These are phyloP conservation scores for Diplodia seriata DNA, from an alignment of 2,329 filamentous ascomycete species.

Conservation along the genomic window DNA sequence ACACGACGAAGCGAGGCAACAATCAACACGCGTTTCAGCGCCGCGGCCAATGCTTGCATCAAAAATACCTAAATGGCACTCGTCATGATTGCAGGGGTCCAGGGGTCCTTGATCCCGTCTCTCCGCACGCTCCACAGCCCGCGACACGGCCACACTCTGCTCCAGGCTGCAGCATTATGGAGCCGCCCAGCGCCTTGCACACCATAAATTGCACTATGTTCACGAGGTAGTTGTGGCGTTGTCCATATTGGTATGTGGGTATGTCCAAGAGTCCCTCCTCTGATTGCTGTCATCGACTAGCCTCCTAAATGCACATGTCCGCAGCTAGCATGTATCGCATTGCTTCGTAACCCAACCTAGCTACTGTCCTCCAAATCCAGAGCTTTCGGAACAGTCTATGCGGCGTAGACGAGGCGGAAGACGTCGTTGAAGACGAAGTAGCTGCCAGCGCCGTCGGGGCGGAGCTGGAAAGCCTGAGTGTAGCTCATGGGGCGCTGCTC, in stretches of 20 bases:
- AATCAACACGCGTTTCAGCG: conserved; percentile 26
- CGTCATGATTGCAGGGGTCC: conserved; percentile 8
- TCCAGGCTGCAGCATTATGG: conserved; percentile 16
- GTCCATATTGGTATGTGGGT: conserved; percentile 20
- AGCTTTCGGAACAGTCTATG: conserved; percentile 37
- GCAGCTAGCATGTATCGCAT: conserved; percentile 20
- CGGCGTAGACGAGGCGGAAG: conserved; percentile 82
- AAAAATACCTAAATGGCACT: conserved; percentile 4
- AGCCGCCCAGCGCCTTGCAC: background rate
- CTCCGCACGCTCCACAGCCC: conserved; percentile 23
- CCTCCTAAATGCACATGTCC: conserved; percentile 27
- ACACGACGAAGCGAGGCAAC: conserved; percentile 19
- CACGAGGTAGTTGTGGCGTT: conserved; percentile 11
- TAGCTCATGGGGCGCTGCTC: conserved; percentile 89
- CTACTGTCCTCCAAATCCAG: background rate
- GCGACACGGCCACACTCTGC: conserved; percentile 14
- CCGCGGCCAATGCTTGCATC: conserved; percentile 13
- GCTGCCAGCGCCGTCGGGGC: conserved; percentile 68
- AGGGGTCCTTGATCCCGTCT: conserved; percentile 3
- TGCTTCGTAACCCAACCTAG: conserved; percentile 16
- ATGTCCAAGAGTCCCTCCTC: conserved; percentile 28
- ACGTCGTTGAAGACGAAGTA: conserved; percentile 95
- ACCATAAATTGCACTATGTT: conserved; percentile 20
- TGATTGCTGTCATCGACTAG: conserved; percentile 15
- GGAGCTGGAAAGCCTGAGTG: conserved; percentile 86